Evolutionary conservation across 768 basidiomycete genomes (phyloP).

Genomic region (Suillus cothurnatus): DNA sequence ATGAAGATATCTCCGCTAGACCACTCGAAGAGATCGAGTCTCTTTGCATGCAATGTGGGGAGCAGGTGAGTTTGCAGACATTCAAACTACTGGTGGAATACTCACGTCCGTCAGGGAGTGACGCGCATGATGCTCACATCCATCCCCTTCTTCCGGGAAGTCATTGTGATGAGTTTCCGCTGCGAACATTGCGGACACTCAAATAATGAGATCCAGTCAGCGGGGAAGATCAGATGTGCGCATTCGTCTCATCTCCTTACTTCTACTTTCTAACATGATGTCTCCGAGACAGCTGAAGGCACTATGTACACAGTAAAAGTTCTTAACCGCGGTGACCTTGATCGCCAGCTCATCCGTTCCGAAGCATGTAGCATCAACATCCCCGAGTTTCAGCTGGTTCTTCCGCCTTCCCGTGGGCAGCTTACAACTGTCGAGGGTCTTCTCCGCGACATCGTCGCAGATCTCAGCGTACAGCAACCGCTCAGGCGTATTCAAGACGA

Average conservation of each 20-base stretch:
- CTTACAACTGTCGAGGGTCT: constrained; percentile 97
- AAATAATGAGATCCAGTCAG: constrained; percentile 96
- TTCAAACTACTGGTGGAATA: constrained; percentile 8
- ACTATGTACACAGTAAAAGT: constrained; percentile 80
- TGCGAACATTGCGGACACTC: constrained; percentile 89
- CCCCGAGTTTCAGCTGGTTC: constrained; percentile 88
- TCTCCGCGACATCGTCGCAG: constrained; percentile 76
- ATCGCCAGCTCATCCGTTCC: constrained; percentile 94
- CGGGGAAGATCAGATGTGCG: constrained; percentile 82
- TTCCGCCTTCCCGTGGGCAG: constrained; percentile 87
- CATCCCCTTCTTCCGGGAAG: constrained; percentile 94
- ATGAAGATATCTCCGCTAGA: constrained; percentile 41
- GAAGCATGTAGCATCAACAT: constrained; percentile 78
- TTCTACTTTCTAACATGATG: not conserved
- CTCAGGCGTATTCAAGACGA: constrained; percentile 80
- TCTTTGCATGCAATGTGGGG: constrained; percentile 90
- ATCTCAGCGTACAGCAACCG: constrained; percentile 82
- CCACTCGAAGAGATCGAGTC: constrained; percentile 86
- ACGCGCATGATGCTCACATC: constrained; percentile 89
- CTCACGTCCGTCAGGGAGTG: constrained; percentile 57
- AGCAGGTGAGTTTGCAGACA: constrained; percentile 64
- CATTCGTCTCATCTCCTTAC: constrained; percentile 11
- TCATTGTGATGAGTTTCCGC: constrained; percentile 95
- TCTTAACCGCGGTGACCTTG: constrained; percentile 71
- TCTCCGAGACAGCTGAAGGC: constrained; percentile 67